phyloP scores from a whole-genome alignment of 2,329 filamentous ascomycete genomes.

The Phialemoniopsis sp. region DNA sequence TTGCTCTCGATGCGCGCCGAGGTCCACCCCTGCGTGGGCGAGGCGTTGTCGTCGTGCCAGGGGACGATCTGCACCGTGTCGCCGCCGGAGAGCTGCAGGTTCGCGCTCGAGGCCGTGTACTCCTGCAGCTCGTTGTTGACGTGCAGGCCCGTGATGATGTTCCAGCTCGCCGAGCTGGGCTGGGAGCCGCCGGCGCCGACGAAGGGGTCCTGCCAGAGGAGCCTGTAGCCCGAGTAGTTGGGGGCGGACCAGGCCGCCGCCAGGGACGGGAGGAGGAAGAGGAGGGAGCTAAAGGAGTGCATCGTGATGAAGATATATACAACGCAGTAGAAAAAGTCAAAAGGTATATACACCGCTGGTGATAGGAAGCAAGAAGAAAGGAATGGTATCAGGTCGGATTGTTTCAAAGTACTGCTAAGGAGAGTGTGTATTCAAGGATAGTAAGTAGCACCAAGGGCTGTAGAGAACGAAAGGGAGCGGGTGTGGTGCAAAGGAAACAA shows the following conservation, averaged over 20 bases:
- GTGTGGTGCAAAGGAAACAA: too few relatives aligned
- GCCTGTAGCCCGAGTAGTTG: constrained; percentile 29
- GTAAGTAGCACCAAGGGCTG: too few relatives aligned
- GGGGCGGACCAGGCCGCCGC: constrained; percentile 31
- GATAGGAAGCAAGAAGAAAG: too few relatives aligned
- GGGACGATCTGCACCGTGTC: constrained; percentile 45
- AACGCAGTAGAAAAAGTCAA: too few relatives aligned
- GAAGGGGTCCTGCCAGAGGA: constrained; percentile 40
- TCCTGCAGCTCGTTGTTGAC: constrained; percentile 44
- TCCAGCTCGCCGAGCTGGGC: constrained; percentile 55
- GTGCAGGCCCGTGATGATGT: constrained; percentile 15
- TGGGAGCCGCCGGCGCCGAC: constrained; percentile 19
- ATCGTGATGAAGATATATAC: too few relatives aligned
- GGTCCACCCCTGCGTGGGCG: constrained; percentile 34
- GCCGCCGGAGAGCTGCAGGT: constrained; percentile 46
- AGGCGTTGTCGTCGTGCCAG: constrained; percentile 23
- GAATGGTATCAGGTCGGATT: too few relatives aligned
- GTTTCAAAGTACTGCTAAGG: too few relatives aligned
- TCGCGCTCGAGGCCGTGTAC: constrained; percentile 36
- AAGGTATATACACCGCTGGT: too few relatives aligned
- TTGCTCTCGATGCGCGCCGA: constrained; percentile 45
- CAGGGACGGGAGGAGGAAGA: constrained; percentile 15
- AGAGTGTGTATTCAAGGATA: too few relatives aligned
- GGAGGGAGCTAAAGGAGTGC: not conserved
- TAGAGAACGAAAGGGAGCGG: too few relatives aligned